Evolutionary conservation across 495 filamentous ascomycete species (phyloP).

Genomic region (Sabuloglossum arenarium): DNA sequence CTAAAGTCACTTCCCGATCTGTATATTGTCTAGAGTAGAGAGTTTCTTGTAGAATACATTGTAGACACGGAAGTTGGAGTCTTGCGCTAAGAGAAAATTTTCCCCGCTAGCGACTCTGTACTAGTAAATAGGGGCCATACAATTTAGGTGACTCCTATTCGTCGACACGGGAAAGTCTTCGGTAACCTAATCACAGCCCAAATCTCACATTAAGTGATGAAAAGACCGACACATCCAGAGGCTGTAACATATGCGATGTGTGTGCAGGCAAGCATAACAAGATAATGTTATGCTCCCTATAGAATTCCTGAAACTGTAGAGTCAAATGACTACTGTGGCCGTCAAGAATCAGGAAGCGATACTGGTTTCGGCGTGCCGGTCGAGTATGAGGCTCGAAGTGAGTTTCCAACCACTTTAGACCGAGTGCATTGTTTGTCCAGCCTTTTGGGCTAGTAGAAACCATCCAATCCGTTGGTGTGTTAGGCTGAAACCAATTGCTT

Average conservation of each 20-base stretch:
- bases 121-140: too few species aligned
- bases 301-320: not conserved
- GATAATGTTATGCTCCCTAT: not conserved
- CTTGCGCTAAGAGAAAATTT: too few species aligned
- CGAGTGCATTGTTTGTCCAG: not conserved
- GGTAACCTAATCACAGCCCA: too few species aligned
- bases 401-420: not conserved
- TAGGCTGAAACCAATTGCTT: not conserved
- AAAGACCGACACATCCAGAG: conserved; percentile 3
- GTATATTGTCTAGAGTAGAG: too few species aligned
- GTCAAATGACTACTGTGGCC: not conserved
- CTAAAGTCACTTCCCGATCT: too few species aligned
- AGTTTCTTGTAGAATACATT: too few species aligned
- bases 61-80: too few species aligned
- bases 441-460: too few species aligned
- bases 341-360: not conserved
- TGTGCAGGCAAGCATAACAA: not conserved
- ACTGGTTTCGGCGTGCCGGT: not conserved
- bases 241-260: not conserved
- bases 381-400: not conserved
- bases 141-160: too few species aligned
- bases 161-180: too few species aligned
- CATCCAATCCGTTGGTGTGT: not conserved
- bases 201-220: not conserved
- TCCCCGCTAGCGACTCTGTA: too few species aligned